These are phyloP conservation scores for Hypholoma sublateritium DNA, from an alignment of 768 basidiomycete species.

Conservation along the genomic window DNA sequence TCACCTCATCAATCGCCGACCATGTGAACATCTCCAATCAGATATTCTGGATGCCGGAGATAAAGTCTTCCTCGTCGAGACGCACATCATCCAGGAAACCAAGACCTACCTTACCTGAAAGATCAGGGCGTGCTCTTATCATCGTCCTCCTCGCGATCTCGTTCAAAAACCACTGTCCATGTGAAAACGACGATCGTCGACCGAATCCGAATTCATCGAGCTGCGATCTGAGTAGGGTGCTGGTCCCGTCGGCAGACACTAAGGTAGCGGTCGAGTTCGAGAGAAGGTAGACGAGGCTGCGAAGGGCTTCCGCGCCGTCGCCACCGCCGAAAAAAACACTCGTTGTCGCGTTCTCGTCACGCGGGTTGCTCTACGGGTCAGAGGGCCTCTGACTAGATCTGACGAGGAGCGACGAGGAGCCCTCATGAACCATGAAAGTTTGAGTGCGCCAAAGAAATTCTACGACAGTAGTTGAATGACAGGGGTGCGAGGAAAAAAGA, in stretches of 20 bases:
- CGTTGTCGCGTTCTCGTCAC: too few species aligned
- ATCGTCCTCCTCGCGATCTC: conserved; percentile 49
- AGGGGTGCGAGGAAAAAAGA: too few species aligned
- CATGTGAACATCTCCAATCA: conserved; percentile 86
- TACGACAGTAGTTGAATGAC: too few species aligned
- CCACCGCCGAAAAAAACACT: too few species aligned
- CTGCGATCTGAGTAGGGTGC: conserved; percentile 57
- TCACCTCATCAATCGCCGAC: conserved; percentile 85
- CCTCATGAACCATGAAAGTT: too few species aligned
- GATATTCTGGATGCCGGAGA: conserved; percentile 83
- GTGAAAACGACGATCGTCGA: conserved; percentile 88
- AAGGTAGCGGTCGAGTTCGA: conserved; percentile 89
- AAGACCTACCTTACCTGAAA: conserved; percentile 91
- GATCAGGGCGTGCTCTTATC: conserved; percentile 68
- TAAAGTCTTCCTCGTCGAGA: conserved; percentile 94
- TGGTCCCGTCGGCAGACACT: conserved; percentile 90
- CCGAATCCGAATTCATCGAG: conserved; percentile 82
- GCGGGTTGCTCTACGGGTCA: too few species aligned
- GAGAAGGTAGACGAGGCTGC: conserved; percentile 66
- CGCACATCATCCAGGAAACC: conserved; percentile 95
- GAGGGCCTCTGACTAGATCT: too few species aligned
- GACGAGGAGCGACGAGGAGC: too few species aligned
- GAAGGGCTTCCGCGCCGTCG: conserved; percentile 77
- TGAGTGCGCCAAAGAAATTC: too few species aligned
- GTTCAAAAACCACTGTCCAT: conserved; percentile 81